phyloP scores from a whole-genome alignment of 1,284 basidiomycete species.

The Fereydounia khargensis region DNA sequence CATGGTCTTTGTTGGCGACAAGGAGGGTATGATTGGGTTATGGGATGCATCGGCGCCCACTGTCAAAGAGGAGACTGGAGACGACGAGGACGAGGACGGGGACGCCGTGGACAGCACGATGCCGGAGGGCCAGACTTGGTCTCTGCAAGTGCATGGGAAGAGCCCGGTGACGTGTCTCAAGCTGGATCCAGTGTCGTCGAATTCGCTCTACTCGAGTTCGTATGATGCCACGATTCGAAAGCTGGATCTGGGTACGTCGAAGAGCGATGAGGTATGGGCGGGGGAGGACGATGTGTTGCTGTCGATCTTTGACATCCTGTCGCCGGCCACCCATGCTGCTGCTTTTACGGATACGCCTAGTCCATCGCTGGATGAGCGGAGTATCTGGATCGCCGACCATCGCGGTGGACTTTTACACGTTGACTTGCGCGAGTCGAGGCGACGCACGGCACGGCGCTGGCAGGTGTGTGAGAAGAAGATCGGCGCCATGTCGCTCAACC shows the following conservation, averaged over 20 bases:
- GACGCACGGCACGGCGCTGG: constrained; percentile 34
- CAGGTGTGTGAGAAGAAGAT: constrained; percentile 56
- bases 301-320: constrained; percentile 50
- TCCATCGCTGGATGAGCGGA: constrained; percentile 34
- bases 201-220: constrained; percentile 38
- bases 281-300: constrained; percentile 42
- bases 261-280: constrained; percentile 39
- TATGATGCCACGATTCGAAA: constrained; percentile 50
- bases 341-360: constrained; percentile 34
- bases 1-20: constrained; percentile 52
- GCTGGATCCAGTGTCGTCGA: constrained; percentile 41
- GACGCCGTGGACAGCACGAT: constrained; percentile 17
- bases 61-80: constrained; percentile 9
- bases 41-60: constrained; percentile 42
- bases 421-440: constrained; percentile 36
- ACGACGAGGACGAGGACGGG: constrained; percentile 17
- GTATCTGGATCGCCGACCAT: constrained; percentile 55
- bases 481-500: constrained; percentile 52
- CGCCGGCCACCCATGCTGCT: constrained; percentile 30
- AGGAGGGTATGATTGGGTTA: constrained; percentile 47
- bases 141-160: constrained; percentile 43
- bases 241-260: constrained; percentile 31
- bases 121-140: constrained; percentile 32
- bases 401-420: constrained; percentile 47
- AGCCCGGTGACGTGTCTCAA: constrained; percentile 50